Percentiles rank a stretch among this genome's conserved stretches.
Conservation (phyloP, 495 filamentous ascomycete species). For the Neurospora hispaniola region DNA sequence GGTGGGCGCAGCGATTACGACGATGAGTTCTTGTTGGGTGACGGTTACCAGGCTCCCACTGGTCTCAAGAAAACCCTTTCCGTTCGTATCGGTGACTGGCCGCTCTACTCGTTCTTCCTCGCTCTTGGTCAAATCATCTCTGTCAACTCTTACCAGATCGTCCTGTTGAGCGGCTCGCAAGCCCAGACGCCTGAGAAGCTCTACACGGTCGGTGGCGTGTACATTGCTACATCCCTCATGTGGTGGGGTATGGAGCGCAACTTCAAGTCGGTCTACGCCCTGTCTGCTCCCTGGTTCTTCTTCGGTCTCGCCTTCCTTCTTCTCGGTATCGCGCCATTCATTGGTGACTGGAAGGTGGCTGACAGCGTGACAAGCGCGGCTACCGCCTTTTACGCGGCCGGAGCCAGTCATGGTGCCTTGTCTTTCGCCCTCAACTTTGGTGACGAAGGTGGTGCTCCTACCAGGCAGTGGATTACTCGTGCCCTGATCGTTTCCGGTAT, state of each 20-base stretch:
- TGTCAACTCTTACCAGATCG: slow-evolving; percentile 59
- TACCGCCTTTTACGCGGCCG: slow-evolving; percentile 49
- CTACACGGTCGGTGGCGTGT: slow-evolving; percentile 52
- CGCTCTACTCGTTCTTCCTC: slow-evolving; percentile 59
- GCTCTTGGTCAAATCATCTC: slow-evolving; percentile 59
- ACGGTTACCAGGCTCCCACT: slow-evolving; percentile 54
- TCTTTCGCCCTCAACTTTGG: slow-evolving; percentile 62
- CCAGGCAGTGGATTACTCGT: slow-evolving; percentile 54
- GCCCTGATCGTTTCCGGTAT: slow-evolving; percentile 54
- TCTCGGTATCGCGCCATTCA: slow-evolving; percentile 53
- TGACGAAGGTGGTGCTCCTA: slow-evolving; percentile 48
- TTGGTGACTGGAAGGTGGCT: slow-evolving; percentile 22
- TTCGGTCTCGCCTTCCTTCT: slow-evolving; percentile 53
- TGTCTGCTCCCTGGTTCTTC: slow-evolving; percentile 49
- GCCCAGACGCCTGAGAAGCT: slow-evolving; percentile 50
- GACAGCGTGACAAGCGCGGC: slow-evolving; percentile 47
- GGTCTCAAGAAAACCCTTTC: slow-evolving; percentile 46
- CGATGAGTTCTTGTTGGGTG: slow-evolving; percentile 52
- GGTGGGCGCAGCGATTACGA: slow-evolving; percentile 4
- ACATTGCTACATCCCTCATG: slow-evolving; percentile 46
- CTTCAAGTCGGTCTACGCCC: slow-evolving; percentile 45
- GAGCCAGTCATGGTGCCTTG: slow-evolving; percentile 49
- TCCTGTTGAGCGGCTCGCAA: slow-evolving; percentile 49
- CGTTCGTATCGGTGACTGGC: slow-evolving; percentile 50
- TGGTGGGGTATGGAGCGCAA: slow-evolving; percentile 54